Evolutionary conservation across 225 moss, liverwort and hornwort species (phyloP), one percentile per base, ranked within the genome.

Genomic region (Antitrichia curtipendula): DNA sequence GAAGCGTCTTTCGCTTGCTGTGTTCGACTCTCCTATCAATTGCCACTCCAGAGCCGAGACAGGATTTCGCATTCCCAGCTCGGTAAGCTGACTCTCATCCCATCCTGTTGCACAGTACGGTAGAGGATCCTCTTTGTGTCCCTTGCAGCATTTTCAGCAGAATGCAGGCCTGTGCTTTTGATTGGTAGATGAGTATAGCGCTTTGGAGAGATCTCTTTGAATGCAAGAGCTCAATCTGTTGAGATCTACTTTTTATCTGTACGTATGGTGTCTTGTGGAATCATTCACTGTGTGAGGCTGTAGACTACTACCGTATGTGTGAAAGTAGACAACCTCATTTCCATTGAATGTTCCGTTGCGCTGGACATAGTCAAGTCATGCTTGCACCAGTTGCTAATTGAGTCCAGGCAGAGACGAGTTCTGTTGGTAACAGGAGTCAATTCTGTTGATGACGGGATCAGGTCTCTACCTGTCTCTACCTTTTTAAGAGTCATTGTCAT

Each of bases 1-100:
- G 73, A 97, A 96, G 91, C 89, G 95, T 14, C 95, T 97, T 59
- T 81, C 90, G 78, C 78, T 93, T 43, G 94, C 93, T 8, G 66
- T 91, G 47, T 97, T 97, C 80, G 90, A 92, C 88, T 89, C 88
- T 24, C 84, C 95, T 31, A 95, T 95, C 56, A 88, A 91, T 56
- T 97, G 97, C 94, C 82, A 86, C 54, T 73, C 89, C 14, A 89
- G 40, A 43, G 81, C 75, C 75, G 88, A 85, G 49, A 47, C 82
- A 6, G 89, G 84, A 12, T 59, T 89, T 32, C 89, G 87, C 65
- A 22, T 88, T 56, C 89, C 87, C 58, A 80, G 83, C 88, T 92
- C 85, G 93, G 92, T 93, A 83, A 91, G 88, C 85, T 57, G 77
- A 52, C 47, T 27, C 28, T 41, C 31, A 54, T n/a, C 16, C 3